Evolutionary conservation across 2,329 filamentous ascomycete genomes (phyloP).

Genomic region (Septoria petroselini): DNA sequence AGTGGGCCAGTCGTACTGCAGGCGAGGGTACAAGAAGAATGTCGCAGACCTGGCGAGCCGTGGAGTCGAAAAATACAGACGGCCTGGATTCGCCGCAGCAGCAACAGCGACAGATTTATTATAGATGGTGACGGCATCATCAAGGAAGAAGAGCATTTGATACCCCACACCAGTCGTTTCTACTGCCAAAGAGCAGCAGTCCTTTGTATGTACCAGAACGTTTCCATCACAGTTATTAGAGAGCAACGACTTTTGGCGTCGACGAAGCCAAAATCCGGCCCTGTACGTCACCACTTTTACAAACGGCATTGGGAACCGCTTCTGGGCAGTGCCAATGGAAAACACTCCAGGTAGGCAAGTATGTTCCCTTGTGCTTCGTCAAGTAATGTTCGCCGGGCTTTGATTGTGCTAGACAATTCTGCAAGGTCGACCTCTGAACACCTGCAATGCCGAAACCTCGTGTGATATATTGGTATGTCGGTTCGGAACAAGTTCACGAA

Average conservation of each 20-base stretch:
- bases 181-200: not conserved
- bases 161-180: not conserved
- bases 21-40: not conserved
- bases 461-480: conserved; percentile 64
- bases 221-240: not conserved
- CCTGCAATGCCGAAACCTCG: conserved; percentile 43
- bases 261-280: conserved; percentile 4
- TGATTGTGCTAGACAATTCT: too few species aligned
- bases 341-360: not conserved
- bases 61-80: not conserved
- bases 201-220: not conserved
- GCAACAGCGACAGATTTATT: not conserved
- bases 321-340: conserved; percentile 10
- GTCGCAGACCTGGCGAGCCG: not conserved
- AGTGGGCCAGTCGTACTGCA: not conserved
- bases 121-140: not conserved
- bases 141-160: conserved; percentile 1
- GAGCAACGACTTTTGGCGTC: not conserved
- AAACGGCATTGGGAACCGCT: conserved; percentile 12
- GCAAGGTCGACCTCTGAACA: too few species aligned
- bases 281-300: conserved; percentile 18
- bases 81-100: not conserved
- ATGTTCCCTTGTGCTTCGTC: not conserved
- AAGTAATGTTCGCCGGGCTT: not conserved
- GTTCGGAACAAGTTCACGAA: too few species aligned